A percentile compares a stretch with the other conserved stretches of the same genome.
Conservation (phyloP, 2,329 filamentous ascomycete genomes). For the Cercospora canescens region DNA sequence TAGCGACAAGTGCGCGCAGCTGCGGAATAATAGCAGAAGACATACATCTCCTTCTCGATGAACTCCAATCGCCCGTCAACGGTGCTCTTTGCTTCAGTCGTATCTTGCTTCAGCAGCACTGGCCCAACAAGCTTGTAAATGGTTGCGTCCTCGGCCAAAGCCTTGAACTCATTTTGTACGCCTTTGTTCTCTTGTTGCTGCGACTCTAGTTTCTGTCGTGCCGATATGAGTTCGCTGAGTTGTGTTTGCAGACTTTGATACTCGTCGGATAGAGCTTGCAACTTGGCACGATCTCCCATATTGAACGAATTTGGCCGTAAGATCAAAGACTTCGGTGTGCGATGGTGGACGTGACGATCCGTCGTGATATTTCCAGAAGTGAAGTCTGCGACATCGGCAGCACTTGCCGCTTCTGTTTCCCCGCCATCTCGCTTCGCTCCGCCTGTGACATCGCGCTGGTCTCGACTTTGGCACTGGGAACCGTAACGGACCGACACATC, state of each 20-base stretch:
- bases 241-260: conserved; percentile 91
- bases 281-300: conserved; percentile 62
- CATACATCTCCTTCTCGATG: conserved; percentile 90
- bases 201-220: conserved; percentile 87
- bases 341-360: background rate
- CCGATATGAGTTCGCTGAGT: conserved; percentile 71
- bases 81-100: conserved; percentile 82
- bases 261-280: conserved; percentile 83
- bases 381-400: conserved; percentile 5
- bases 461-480: conserved; percentile 7
- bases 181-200: conserved; percentile 91
- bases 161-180: conserved; percentile 85
- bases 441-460: conserved; percentile 9
- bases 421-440: conserved; percentile 14
- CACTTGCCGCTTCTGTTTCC: conserved; percentile 9
- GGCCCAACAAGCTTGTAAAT: conserved; percentile 97
- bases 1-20: background rate
- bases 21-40: conserved; percentile 7
- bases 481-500: conserved; percentile 1
- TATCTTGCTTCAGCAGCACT: conserved; percentile 91
- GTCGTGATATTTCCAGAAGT: background rate
- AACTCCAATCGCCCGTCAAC: conserved; percentile 90
- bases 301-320: background rate
- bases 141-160: conserved; percentile 75
- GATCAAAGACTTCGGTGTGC: background rate